Percentiles rank a stretch among this genome's conserved stretches.
phyloP scores from a whole-genome alignment of 2,329 filamentous ascomycete species.

The Aurifilum marmelostoma region DNA sequence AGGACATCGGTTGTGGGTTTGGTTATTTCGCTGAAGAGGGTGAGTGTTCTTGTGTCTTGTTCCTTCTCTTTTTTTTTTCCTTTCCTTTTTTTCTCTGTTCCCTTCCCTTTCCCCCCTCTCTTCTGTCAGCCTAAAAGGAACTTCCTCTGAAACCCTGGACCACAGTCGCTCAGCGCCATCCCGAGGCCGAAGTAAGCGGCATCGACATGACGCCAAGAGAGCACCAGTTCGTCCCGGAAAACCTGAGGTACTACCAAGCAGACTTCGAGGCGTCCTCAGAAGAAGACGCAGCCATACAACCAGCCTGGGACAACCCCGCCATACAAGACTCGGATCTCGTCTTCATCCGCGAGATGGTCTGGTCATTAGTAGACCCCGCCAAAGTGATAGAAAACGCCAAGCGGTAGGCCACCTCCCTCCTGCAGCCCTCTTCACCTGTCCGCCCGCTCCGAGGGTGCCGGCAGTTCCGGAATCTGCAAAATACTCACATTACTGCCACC shows the following conservation, averaged over 20 bases:
- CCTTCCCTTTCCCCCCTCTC: slow-evolving; percentile 14
- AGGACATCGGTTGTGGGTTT: slow-evolving; percentile 10
- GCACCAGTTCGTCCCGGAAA: slow-evolving; percentile 54
- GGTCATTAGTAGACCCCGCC: slow-evolving; percentile 4
- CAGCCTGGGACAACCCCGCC: slow-evolving; percentile 8
- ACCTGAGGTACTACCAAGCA: slow-evolving; percentile 59
- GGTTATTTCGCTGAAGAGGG: slow-evolving; percentile 11
- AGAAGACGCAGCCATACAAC: not conserved
- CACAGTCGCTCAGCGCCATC: slow-evolving; percentile 50
- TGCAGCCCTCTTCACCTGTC: not conserved
- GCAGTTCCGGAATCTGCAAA: not conserved
- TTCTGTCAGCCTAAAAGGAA: not conserved
- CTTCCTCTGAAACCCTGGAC: not conserved
- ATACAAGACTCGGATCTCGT: slow-evolving; percentile 7
- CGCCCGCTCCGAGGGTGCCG: not conserved
- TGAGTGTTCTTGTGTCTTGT: slow-evolving; percentile 14
- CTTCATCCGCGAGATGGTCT: slow-evolving; percentile 10
- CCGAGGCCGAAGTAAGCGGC: slow-evolving; percentile 50
- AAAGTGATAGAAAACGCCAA: slow-evolving; percentile 8
- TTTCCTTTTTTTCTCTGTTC: too few species aligned
- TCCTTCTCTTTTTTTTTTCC: slow-evolving; percentile 2
- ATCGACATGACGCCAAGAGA: slow-evolving; percentile 51
- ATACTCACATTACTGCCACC: not conserved
- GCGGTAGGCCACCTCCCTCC: not conserved
- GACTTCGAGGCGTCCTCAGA: slow-evolving; percentile 48